Evolutionary conservation across 176 grass and related monocot species (phyloP).

Genomic region (Avena eriantha): DNA sequence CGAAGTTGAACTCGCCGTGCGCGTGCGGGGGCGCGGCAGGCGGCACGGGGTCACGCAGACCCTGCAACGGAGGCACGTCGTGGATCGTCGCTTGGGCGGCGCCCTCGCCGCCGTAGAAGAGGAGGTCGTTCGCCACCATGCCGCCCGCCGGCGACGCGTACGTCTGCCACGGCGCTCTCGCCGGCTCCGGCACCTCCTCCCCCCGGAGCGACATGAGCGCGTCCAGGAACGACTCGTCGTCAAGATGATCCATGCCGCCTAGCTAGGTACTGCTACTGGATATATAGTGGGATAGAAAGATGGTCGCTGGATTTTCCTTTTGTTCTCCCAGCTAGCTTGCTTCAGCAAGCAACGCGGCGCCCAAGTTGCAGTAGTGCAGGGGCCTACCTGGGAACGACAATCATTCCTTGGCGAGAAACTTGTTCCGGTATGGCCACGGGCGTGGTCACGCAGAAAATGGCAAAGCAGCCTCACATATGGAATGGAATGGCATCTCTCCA

Average conservation of each 20-base stretch:
- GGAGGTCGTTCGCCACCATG: constrained; percentile 52
- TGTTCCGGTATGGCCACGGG: background rate
- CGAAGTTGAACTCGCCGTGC: constrained; percentile 61
- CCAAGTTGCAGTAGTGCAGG: too few relatives aligned
- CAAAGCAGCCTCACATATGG: constrained; percentile 17
- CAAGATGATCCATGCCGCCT: constrained; percentile 60
- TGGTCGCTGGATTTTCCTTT: too few relatives aligned
- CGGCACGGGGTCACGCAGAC: constrained; percentile 22
- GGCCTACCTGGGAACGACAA: constrained; percentile 46
- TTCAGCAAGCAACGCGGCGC: too few relatives aligned
- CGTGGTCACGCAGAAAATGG: background rate
- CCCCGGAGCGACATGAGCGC: constrained; percentile 72
- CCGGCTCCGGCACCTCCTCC: constrained; percentile 40
- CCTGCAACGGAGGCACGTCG: constrained; percentile 25
- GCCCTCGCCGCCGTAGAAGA: constrained; percentile 57
- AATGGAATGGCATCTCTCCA: constrained; percentile 37
- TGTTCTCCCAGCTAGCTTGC: too few relatives aligned
- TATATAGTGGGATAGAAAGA: too few relatives aligned
- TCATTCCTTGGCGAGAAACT: constrained; percentile 32
- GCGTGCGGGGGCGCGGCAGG: background rate
- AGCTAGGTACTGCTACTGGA: too few relatives aligned
- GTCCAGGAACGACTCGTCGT: constrained; percentile 73
- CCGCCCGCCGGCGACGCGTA: constrained; percentile 26
- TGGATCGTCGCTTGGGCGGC: background rate
- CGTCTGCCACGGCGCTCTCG: constrained; percentile 45